These are phyloP conservation scores for Termitomyces sp. DNA, from an alignment of 768 basidiomycete genomes.

Conservation along the genomic window DNA sequence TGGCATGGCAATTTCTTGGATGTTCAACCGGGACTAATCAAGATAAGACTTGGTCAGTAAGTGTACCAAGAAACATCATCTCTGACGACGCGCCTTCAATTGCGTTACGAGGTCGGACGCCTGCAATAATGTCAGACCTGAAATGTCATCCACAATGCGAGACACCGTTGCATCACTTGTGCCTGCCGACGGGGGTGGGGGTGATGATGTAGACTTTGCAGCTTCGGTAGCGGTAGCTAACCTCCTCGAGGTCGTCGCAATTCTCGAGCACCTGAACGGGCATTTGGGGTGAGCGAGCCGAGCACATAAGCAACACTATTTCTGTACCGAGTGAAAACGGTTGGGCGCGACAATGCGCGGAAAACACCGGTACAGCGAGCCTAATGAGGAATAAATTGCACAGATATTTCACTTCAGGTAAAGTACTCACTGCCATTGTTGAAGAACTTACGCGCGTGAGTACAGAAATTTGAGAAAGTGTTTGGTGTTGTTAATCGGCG, in stretches of 20 bases:
- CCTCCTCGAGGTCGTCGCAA: constrained; percentile 42
- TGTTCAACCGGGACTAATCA: constrained; percentile 80
- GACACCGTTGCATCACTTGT: constrained; percentile 62
- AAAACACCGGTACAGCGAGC: constrained; percentile 40
- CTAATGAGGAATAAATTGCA: constrained; percentile 18
- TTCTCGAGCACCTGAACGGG: constrained; percentile 29
- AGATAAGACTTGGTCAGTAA: neutral
- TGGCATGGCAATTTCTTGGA: constrained; percentile 95
- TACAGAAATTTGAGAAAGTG: constrained; percentile 30
- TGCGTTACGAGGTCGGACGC: constrained; percentile 91
- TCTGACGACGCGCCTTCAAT: constrained; percentile 63
- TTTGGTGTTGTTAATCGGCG: constrained; percentile 27
- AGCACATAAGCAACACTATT: constrained; percentile 8
- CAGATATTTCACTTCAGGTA: neutral
- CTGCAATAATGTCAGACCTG: constrained; percentile 81
- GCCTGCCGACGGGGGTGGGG: constrained; percentile 33
- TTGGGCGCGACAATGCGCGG: constrained; percentile 36
- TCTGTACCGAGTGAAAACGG: constrained; percentile 29
- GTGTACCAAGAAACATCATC: neutral
- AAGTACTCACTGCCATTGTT: constrained; percentile 37
- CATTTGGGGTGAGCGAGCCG: constrained; percentile 2
- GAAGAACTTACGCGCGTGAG: constrained; percentile 14
- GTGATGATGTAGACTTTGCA: constrained; percentile 34
- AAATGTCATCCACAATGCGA: constrained; percentile 91
- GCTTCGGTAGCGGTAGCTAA: constrained; percentile 50